Percentiles rank a stretch among this genome's conserved stretches.
Conservation (phyloP, 1,284 basidiomycete genomes). For the Puccinia triticina region DNA sequence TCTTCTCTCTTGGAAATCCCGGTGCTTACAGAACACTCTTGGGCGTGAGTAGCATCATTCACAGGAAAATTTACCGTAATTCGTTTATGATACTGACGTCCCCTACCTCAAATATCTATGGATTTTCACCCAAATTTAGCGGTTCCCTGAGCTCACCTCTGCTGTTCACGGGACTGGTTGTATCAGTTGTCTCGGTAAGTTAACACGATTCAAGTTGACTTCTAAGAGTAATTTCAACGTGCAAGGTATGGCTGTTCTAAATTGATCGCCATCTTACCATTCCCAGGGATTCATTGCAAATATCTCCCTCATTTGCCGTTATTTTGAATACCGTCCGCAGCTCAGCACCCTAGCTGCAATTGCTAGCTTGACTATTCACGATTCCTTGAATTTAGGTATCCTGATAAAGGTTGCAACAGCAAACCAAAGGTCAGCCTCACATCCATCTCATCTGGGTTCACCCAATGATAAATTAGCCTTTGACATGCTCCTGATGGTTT, state of each 20-base stretch:
- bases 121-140: not conserved
- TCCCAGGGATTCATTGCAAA: conserved; percentile 41
- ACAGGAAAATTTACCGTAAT: not conserved
- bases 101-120: not conserved
- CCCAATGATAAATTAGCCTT: not conserved
- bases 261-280: not conserved
- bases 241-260: not conserved
- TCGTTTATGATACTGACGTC: not conserved
- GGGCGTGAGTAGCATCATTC: not conserved
- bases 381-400: conserved; percentile 32
- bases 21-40: conserved; percentile 35
- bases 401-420: conserved; percentile 18
- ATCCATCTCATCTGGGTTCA: not conserved
- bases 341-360: conserved; percentile 42
- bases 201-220: not conserved
- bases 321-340: conserved; percentile 43
- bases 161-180: conserved; percentile 1
- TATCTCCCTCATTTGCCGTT: conserved; percentile 38
- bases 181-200: conserved; percentile 33
- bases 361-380: conserved; percentile 43
- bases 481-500: not conserved
- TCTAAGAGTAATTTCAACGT: too few species aligned
- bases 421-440: not conserved
- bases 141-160: conserved; percentile 4
- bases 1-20: conserved; percentile 39